Base-by-base conservation (phyloP, 2,329 filamentous ascomycete genomes). In the Dothistroma septosporum region DNA sequence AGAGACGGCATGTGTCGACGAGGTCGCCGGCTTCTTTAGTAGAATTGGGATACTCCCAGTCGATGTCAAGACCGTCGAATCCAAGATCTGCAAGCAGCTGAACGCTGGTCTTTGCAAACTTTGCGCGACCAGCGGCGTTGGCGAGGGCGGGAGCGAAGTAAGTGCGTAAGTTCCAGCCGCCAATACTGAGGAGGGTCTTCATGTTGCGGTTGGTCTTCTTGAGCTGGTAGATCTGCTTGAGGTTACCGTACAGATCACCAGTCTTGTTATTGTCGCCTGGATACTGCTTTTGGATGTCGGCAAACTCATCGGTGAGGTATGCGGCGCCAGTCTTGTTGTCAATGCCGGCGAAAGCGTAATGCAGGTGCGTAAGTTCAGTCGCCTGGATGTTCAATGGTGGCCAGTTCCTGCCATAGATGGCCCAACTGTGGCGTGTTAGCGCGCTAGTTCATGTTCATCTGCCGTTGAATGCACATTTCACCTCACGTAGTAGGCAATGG, bases 281-380 rank as follows among this genome's bases (percentile, higher is more conserved):
- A 68, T 89, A 92, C 68, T 85, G 86, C 69, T 88, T 90, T 55
- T 90, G 78, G 1, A 77, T 64, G 59, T 92, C 90, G 31, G 89
- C 82, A 71, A 83, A 91, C 1, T 79, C 76, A 68, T 93, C 89
- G 1, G 83, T 86, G 2, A 90, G 79, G 71, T 80, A 83, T 10
- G 93, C 91, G 76, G 94, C 90, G 57, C 92, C 92, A 35, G 83
- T 85, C 2, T 92, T 89, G 7, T 86, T 81, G 10, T 85, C 83
- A 64, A 96, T 85, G 73, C 96, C 94, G 70, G 90, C 92, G 76
- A 97, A 97, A 14, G 92, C 83, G 70, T 96, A 97, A 19, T 96
- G 84, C 5, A 97, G 77, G 71, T 97, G 93, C 0, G 92, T 97
- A 49, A 97, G 83, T 55, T 89, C 87, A 57, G 91, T 83, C 6